Percentiles rank a stretch among this genome's conserved stretches.
Conservation (phyloP, 164 flowering plant genomes). For the Liriodendron chinense region DNA sequence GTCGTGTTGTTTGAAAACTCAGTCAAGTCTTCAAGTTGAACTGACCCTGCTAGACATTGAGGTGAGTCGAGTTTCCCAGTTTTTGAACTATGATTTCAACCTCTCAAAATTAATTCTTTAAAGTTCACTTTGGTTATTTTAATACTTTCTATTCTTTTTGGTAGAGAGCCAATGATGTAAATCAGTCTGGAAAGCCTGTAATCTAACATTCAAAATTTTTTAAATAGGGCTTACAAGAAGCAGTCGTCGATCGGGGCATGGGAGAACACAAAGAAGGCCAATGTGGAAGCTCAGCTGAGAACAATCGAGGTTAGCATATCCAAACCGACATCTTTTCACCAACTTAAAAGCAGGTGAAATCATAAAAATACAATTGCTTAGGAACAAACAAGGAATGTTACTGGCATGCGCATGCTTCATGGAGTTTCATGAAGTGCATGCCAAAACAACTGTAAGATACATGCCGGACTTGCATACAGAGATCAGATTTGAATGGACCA, state of each 20-base stretch:
- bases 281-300: constrained; percentile 59
- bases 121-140: not conserved
- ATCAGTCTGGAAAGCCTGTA: not conserved
- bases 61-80: no score
- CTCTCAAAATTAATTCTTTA: no score
- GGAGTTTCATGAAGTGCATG: not conserved
- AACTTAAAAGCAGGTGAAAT: not conserved
- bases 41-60: not conserved
- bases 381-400: not conserved
- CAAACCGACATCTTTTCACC: not conserved
- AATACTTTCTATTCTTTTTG: not conserved
- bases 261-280: constrained; percentile 76
- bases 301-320: constrained; percentile 56
- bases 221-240: constrained; percentile 65
- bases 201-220: no score
- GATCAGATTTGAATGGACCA: no score
- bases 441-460: not conserved
- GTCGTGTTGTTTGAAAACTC: no score
- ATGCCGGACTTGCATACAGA: not conserved
- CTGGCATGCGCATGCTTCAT: no score
- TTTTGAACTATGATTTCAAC: not conserved
- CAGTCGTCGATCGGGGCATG: constrained; percentile 51
- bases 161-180: not conserved
- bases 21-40: not conserved
- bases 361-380: no score